Conservation (phyloP, 2,329 filamentous ascomycete genomes). For the Plectosphaerella sp. region DNA sequence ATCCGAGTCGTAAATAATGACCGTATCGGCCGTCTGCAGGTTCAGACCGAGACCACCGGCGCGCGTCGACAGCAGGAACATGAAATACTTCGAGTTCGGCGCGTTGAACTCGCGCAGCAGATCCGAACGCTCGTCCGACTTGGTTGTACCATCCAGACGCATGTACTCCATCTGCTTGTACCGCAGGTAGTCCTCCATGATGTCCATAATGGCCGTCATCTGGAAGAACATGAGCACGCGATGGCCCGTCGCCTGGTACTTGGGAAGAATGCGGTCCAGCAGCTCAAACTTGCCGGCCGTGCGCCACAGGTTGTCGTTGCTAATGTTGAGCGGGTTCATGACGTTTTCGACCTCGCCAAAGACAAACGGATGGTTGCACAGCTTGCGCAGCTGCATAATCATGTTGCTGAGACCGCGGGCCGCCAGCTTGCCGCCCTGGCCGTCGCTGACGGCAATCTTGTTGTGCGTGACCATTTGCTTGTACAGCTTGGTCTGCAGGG, state of each 20-base stretch:
- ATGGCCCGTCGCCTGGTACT: constrained; percentile 87
- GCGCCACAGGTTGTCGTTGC: constrained; percentile 92
- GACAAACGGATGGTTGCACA: constrained; percentile 98
- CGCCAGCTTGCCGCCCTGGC: constrained; percentile 90
- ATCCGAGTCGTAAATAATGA: constrained; percentile 99
- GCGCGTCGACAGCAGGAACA: constrained; percentile 97
- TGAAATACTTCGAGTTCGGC: constrained; percentile 88
- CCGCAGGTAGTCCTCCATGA: constrained; percentile 97
- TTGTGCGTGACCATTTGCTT: constrained; percentile 97
- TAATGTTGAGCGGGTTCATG: constrained; percentile 85
- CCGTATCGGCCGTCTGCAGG: constrained; percentile 93
- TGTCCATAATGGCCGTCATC: constrained; percentile 99
- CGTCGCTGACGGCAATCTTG: constrained; percentile 88
- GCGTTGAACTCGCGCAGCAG: constrained; percentile 86
- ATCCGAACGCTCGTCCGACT: constrained; percentile 94
- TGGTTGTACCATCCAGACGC: constrained; percentile 92
- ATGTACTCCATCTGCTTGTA: constrained; percentile 80
- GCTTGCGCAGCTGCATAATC: constrained; percentile 98
- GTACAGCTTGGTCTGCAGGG: constrained; percentile 88
- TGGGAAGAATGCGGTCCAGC: constrained; percentile 85
- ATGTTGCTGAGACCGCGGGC: constrained; percentile 97
- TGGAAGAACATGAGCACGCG: constrained; percentile 99
- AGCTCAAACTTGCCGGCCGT: constrained; percentile 97
- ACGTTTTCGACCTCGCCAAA: constrained; percentile 98
- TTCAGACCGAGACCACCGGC: constrained; percentile 97